Evolutionary conservation across 2,329 filamentous ascomycete species (phyloP), one percentile per base, ranked within the genome.

Genomic region (Colletotrichum acutatum): DNA sequence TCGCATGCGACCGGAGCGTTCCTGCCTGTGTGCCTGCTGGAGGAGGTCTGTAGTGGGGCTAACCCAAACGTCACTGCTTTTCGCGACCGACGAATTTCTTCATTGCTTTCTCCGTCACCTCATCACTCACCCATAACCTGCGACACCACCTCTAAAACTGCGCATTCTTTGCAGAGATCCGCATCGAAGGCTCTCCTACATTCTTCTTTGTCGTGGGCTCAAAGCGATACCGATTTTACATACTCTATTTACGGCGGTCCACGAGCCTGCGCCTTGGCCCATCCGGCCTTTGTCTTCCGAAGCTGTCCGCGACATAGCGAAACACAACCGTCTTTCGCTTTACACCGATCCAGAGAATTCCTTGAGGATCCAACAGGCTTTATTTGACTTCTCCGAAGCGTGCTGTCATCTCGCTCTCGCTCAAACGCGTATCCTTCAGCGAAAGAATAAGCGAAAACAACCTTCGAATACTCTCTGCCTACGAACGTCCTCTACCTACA

Each of bases 1-100:
- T 68, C 30, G 67, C 62, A 71, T 66, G 60, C 66, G 57, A 57
- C 24, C 65, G 24, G 69, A 65, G 42, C 19, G 59, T 71, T 73
- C 71, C 67, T 73, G 68, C 71, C 60, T 73, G 52, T 56, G 7
- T 56, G 56, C 59, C 54, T 75, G 67, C 57, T 62, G 61, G 42
- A 52, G 54, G 37, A 34, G 56, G 42, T 59, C 59, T 59, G 30
- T 65, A 42, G 71, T 65, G 71, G 64, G 66, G 73, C 73, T 71
- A 53, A 71, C 66, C 71, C 72, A 75, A 74, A 75, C 74, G 74
- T 74, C 74, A 69, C 68, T 72, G 74, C 71, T 73, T 63, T 71
- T 73, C 56, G 71, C 71, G 71, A 74, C 60, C n/a, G 67, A 54
- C 59, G 71, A 72, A 68, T 68, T 74, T 74, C 68, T 74, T 74